These are phyloP conservation scores for Teratosphaeria destructans DNA, from an alignment of 2,329 filamentous ascomycete species.

Conservation along the genomic window DNA sequence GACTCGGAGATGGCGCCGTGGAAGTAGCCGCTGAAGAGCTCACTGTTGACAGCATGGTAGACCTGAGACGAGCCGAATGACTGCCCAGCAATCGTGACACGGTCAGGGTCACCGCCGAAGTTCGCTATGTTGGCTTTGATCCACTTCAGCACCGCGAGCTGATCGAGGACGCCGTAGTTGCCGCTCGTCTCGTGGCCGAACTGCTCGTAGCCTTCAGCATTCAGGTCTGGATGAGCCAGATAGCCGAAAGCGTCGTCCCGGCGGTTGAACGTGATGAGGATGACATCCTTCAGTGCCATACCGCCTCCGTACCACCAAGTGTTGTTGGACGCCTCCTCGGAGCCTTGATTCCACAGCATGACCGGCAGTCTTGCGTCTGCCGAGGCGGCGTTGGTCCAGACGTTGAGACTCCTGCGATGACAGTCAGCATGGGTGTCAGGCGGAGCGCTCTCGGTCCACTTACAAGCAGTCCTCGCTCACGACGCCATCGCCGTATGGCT, in stretches of 20 bases:
- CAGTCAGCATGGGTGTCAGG: not conserved
- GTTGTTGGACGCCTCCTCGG: not conserved
- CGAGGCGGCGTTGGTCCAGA: not conserved
- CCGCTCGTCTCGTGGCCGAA: conserved; percentile 43
- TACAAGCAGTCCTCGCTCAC: not conserved
- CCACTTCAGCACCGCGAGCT: conserved; percentile 41
- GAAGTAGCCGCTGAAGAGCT: not conserved
- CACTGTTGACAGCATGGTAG: not conserved
- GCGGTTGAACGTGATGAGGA: conserved; percentile 40
- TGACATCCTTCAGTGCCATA: not conserved
- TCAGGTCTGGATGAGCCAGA: conserved; percentile 37
- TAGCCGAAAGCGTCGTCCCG: conserved; percentile 49
- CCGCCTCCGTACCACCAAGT: not conserved
- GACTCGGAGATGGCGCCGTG: not conserved
- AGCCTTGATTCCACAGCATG: not conserved
- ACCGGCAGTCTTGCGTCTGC: not conserved
- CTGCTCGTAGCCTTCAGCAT: not conserved
- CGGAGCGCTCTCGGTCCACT: not conserved
- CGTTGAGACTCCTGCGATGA: conserved; percentile 1
- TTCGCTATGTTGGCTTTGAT: conserved; percentile 34
- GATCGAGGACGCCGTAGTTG: conserved; percentile 44
- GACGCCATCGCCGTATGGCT: not conserved
- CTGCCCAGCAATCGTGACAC: conserved; percentile 38
- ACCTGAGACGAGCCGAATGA: conserved; percentile 11
- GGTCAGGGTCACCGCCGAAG: conserved; percentile 39